A percentile compares a stretch with the other conserved stretches of the same genome.
Evolutionary conservation across 2,329 filamentous ascomycete genomes (phyloP).

Genomic region (Colletotrichum noveboracense): DNA sequence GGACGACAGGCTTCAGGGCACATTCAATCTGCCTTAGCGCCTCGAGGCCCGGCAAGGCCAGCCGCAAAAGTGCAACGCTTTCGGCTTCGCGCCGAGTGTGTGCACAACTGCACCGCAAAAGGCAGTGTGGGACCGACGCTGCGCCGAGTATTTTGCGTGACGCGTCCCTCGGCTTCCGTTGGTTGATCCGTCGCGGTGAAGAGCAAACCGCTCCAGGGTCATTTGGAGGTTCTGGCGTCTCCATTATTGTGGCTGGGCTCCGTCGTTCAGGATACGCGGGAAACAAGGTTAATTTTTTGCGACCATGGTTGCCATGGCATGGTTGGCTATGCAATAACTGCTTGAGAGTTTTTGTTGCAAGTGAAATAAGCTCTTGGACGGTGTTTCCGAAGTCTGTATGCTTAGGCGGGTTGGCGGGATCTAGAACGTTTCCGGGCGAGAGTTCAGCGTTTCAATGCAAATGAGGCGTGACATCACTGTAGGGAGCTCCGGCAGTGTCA

Average conservation of each 20-base stretch:
- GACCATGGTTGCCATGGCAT: neutral
- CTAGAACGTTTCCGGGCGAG: neutral
- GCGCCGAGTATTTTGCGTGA: neutral
- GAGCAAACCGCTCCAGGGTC: neutral
- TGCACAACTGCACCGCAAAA: neutral
- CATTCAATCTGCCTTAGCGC: neutral
- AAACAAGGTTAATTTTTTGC: neutral
- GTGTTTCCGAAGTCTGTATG: neutral
- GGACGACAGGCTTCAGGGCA: neutral
- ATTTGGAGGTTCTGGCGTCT: neutral
- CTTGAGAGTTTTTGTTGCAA: neutral
- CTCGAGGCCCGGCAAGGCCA: neutral
- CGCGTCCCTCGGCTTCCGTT: slow-evolving; percentile 7
- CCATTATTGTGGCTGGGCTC: neutral
- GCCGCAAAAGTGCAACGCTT: neutral
- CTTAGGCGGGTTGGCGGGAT: neutral
- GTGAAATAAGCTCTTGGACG: neutral
- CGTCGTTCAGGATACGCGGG: neutral
- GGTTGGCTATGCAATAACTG: neutral
- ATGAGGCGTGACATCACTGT: slow-evolving; percentile 1
- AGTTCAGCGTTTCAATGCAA: neutral
- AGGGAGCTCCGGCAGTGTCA: neutral
- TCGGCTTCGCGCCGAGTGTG: neutral
- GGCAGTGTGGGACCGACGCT: neutral
- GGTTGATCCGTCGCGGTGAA: neutral